Percentiles rank a stretch among this genome's conserved stretches.
Conservation (phyloP, 352 stramenopile genomes). For the Phytophthora citrophthora region DNA sequence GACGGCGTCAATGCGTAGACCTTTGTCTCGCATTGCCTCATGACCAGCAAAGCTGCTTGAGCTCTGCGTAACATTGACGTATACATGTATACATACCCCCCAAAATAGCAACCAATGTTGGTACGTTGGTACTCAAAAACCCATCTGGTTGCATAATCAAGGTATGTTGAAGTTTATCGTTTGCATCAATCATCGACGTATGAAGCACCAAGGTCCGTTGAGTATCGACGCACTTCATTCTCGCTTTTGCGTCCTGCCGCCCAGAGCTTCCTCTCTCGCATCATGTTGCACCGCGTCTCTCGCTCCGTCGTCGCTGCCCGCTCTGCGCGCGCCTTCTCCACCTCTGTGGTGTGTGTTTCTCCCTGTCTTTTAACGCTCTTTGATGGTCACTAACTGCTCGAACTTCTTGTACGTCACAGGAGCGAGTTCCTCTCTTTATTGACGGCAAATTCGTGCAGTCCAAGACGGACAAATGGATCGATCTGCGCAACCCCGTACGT, state of each 20-base stretch:
- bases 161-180: constrained; percentile 24
- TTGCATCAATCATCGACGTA: constrained; percentile 18
- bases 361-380: neutral
- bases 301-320: constrained; percentile 25
- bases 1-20: too few relatives aligned
- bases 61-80: constrained; percentile 8
- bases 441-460: constrained; percentile 93
- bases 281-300: constrained; percentile 38
- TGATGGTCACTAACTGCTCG: neutral
- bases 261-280: neutral
- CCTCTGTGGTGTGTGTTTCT: constrained; percentile 36
- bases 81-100: neutral
- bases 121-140: neutral
- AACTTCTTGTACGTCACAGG: constrained; percentile 32
- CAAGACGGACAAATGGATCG: constrained; percentile 92
- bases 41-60: neutral
- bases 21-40: neutral
- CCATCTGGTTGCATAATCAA: neutral
- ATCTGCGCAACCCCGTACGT: constrained; percentile 88
- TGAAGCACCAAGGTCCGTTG: constrained; percentile 11
- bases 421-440: constrained; percentile 90
- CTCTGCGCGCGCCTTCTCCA: constrained; percentile 51
- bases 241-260: constrained; percentile 17
- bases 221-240: constrained; percentile 15
- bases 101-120: neutral